Percentiles rank a stretch among this genome's conserved stretches.
These are phyloP conservation scores for Firmiana major DNA, from an alignment of 345 rosid species.

Conservation along the genomic window DNA sequence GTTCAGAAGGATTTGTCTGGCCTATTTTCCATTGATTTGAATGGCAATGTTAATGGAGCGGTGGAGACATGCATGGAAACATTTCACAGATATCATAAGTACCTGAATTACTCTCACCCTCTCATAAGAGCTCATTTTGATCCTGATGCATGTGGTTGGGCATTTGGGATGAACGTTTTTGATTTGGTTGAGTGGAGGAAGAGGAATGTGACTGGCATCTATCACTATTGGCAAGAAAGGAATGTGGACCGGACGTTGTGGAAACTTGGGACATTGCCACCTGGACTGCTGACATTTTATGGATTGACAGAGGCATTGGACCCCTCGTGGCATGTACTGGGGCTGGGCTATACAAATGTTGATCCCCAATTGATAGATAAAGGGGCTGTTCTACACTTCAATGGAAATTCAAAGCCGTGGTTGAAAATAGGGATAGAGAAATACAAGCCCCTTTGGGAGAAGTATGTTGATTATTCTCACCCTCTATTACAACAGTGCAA, in stretches of 20 bases:
- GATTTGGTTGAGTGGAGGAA: constrained; percentile 88
- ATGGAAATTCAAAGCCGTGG: constrained; percentile 96
- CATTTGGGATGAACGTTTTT: constrained; percentile 90
- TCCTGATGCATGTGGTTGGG: constrained; percentile 99
- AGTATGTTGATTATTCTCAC: constrained; percentile 74
- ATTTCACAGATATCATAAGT: constrained; percentile 82
- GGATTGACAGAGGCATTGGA: constrained; percentile 83
- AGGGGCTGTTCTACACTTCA: constrained; percentile 93
- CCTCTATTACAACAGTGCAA: constrained; percentile 84
- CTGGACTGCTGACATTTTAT: constrained; percentile 83
- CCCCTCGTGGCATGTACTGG: constrained; percentile 82
- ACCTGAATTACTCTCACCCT: constrained; percentile 84
- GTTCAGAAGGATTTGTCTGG: constrained; percentile 69
- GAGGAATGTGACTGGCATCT: constrained; percentile 82
- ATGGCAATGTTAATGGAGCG: constrained; percentile 89
- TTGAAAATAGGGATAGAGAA: constrained; percentile 93
- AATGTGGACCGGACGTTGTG: constrained; percentile 82
- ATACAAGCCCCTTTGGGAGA: constrained; percentile 94
- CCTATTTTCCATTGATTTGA: constrained; percentile 64
- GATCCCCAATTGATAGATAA: constrained; percentile 72
- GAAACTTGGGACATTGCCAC: constrained; percentile 93
- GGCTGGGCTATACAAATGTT: constrained; percentile 84
- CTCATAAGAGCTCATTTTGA: constrained; percentile 83
- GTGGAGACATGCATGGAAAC: constrained; percentile 99
- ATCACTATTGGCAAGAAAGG: constrained; percentile 92